Conservation (phyloP, 805 yeast species). For the Candida takata region DNA sequence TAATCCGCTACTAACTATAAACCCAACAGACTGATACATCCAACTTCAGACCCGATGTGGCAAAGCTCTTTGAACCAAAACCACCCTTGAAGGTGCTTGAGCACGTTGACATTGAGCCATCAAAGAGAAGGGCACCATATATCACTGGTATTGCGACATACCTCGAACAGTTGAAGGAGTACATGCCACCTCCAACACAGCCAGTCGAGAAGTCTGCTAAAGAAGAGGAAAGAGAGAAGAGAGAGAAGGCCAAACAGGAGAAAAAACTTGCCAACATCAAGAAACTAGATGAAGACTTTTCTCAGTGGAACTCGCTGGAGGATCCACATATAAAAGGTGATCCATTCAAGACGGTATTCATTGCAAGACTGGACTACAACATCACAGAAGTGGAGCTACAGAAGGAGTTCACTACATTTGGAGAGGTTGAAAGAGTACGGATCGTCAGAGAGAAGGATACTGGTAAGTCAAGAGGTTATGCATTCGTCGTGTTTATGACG, state of each 20-base stretch:
- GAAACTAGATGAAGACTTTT: slow-evolving; percentile 29
- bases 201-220: slow-evolving; percentile 3
- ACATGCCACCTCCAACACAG: neutral
- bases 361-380: slow-evolving; percentile 62
- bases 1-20: too few species aligned
- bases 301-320: slow-evolving; percentile 45
- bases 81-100: slow-evolving; percentile 17
- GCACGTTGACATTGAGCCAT: slow-evolving; percentile 16
- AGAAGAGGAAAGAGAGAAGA: slow-evolving; percentile 26
- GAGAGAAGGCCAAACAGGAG: slow-evolving; percentile 22
- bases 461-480: slow-evolving; percentile 72
- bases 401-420: slow-evolving; percentile 54
- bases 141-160: slow-evolving; percentile 17
- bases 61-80: slow-evolving; percentile 31
- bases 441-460: slow-evolving; percentile 47
- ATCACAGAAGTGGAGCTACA: slow-evolving; percentile 64
- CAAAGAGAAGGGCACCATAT: slow-evolving; percentile 11
- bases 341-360: slow-evolving; percentile 72
- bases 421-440: slow-evolving; percentile 56
- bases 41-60: slow-evolving; percentile 33
- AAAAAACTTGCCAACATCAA: slow-evolving; percentile 16
- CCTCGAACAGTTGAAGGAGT: slow-evolving; percentile 9
- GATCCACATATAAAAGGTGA: slow-evolving; percentile 61
- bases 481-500: slow-evolving; percentile 63
- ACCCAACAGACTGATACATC: slow-evolving; percentile 25